phyloP scores from a whole-genome alignment of 345 rosid genomes.

The Kernera saxatilis region DNA sequence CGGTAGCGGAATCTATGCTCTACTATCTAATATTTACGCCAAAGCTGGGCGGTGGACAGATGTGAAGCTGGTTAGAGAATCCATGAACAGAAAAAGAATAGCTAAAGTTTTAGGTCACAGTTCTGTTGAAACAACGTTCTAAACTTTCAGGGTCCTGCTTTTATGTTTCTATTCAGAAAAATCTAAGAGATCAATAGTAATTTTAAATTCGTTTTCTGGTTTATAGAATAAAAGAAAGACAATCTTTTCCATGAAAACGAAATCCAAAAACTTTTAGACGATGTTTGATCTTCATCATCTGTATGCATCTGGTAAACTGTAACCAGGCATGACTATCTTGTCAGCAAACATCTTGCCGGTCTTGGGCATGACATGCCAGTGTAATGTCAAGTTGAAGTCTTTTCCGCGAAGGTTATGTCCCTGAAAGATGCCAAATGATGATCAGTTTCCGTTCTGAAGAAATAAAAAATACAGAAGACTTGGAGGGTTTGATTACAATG shows the following conservation, averaged over 20 bases:
- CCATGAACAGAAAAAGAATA: constrained; percentile 36
- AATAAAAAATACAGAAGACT: background rate
- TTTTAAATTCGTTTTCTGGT: background rate
- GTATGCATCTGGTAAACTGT: constrained; percentile 68
- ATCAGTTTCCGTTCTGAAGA: background rate
- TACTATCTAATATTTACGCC: constrained; percentile 48
- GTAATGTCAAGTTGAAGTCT: constrained; percentile 82
- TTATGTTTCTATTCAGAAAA: background rate
- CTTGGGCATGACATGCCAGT: constrained; percentile 97
- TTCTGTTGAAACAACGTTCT: constrained; percentile 31
- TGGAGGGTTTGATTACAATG: background rate
- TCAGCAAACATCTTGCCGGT: constrained; percentile 86
- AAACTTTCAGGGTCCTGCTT: background rate
- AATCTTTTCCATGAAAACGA: background rate
- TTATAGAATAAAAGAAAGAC: background rate
- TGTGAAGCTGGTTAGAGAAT: constrained; percentile 38
- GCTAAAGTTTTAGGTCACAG: constrained; percentile 40
- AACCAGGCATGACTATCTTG: constrained; percentile 71
- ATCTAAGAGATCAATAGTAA: background rate
- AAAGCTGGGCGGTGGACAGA: constrained; percentile 47
- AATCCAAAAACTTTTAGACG: constrained; percentile 12
- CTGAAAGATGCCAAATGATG: constrained; percentile 31
- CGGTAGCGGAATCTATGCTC: constrained; percentile 40
- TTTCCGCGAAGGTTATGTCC: constrained; percentile 81
- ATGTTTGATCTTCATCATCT: constrained; percentile 34